These are phyloP conservation scores for Diphasiastrum complanatum DNA, from an alignment of 83 land plant species.

Conservation along the genomic window DNA sequence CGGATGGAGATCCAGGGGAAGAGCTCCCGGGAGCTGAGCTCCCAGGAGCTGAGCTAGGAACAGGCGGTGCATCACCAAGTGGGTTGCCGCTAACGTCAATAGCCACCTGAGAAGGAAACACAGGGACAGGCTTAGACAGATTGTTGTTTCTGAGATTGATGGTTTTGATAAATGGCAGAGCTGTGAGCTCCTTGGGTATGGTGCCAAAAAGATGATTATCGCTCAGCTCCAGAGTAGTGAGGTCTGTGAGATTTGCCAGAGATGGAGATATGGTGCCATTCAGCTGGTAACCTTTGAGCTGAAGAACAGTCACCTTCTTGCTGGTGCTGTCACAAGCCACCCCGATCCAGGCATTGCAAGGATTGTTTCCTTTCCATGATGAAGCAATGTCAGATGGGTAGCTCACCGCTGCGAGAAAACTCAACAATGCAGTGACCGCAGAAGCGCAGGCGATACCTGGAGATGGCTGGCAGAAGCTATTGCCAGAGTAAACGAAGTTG, in stretches of 20 bases:
- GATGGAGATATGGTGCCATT: constrained; percentile 42
- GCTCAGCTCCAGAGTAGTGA: constrained; percentile 28
- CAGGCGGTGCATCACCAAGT: not conserved
- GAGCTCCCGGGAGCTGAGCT: constrained; percentile 12
- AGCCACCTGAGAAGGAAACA: constrained; percentile 18
- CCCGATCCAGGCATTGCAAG: constrained; percentile 37
- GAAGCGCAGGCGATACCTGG: constrained; percentile 36
- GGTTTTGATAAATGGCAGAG: constrained; percentile 22
- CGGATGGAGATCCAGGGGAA: too few relatives aligned
- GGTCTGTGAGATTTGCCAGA: constrained; percentile 24
- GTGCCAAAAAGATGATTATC: constrained; percentile 40
- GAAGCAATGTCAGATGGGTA: constrained; percentile 39
- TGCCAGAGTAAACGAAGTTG: not conserved
- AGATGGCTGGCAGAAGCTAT: constrained; percentile 30
- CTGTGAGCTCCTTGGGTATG: constrained; percentile 35
- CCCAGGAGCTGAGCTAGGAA: not conserved
- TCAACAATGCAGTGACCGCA: constrained; percentile 36
- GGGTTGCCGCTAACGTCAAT: constrained; percentile 28
- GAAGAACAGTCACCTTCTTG: constrained; percentile 29
- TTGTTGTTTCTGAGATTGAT: constrained; percentile 44
- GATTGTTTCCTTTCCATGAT: constrained; percentile 48
- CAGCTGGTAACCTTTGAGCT: constrained; percentile 19
- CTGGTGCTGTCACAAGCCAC: constrained; percentile 28
- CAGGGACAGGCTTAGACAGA: constrained; percentile 31
- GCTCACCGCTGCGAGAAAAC: constrained; percentile 35